Conservation (phyloP, 768 basidiomycete genomes). For the Lactarius hatsudake region DNA sequence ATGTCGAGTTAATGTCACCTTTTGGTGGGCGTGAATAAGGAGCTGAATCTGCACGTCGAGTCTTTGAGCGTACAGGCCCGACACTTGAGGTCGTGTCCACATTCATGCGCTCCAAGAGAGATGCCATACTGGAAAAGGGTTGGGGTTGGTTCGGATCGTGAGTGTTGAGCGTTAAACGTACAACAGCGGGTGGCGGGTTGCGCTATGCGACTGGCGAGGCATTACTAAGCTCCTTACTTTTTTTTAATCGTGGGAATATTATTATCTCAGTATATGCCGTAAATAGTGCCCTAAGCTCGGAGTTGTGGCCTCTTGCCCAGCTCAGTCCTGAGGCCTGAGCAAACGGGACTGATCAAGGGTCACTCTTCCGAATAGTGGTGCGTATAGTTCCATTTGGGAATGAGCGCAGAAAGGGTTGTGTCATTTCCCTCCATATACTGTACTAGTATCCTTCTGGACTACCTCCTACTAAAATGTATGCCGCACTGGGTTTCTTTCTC, state of each 20-base stretch:
- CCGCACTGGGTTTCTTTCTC: neutral
- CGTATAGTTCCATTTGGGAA: slow-evolving; percentile 10
- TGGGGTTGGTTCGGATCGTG: neutral
- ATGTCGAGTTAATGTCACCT: slow-evolving; percentile 26
- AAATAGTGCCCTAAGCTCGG: slow-evolving; percentile 54
- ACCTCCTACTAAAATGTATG: neutral
- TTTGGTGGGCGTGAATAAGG: slow-evolving; percentile 27
- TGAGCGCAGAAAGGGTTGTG: neutral
- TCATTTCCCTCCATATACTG: neutral
- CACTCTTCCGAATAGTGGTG: slow-evolving; percentile 28
- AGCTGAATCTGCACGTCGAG: slow-evolving; percentile 21
- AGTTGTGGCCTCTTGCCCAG: slow-evolving; percentile 35
- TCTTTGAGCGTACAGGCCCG: slow-evolving; percentile 26
- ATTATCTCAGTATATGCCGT: slow-evolving; percentile 37
- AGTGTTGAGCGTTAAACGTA: neutral
- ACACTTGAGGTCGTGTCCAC: slow-evolving; percentile 16
- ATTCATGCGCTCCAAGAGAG: slow-evolving; percentile 29
- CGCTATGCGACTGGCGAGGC: neutral
- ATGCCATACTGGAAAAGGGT: slow-evolving; percentile 21
- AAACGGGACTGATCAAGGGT: slow-evolving; percentile 13
- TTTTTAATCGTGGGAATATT: neutral
- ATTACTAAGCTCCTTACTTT: neutral
- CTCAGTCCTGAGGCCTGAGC: slow-evolving; percentile 31
- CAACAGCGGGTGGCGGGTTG: neutral
- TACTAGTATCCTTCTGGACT: neutral